Evolutionary conservation across 2,329 filamentous ascomycete species (phyloP).

Genomic region (Balansia obtecta): DNA sequence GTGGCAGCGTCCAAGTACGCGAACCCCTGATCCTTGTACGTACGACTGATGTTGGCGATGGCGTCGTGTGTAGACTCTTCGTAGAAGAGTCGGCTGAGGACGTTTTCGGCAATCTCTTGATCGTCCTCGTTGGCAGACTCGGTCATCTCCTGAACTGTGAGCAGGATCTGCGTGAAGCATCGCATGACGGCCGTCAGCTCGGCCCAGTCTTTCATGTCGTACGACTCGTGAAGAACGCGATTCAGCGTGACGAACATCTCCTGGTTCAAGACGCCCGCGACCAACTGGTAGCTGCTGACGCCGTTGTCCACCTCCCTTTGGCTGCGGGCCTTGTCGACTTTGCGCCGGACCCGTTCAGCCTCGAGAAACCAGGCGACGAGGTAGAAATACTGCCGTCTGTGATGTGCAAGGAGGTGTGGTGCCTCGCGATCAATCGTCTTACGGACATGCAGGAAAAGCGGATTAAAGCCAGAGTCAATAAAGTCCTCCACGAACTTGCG

Average conservation of each 20-base stretch:
- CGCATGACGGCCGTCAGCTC: conserved; percentile 81
- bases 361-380: conserved; percentile 85
- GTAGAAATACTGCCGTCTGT: conserved; percentile 82
- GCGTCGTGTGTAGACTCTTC: conserved; percentile 89
- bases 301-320: conserved; percentile 32
- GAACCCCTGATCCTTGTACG: conserved; percentile 90
- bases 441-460: conserved; percentile 70
- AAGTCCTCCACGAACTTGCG: conserved; percentile 84
- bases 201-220: conserved; percentile 77
- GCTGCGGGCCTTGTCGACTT: conserved; percentile 41
- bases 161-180: conserved; percentile 86
- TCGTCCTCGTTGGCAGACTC: conserved; percentile 80
- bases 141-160: conserved; percentile 88
- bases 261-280: conserved; percentile 84
- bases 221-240: conserved; percentile 63
- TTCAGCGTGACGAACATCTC: conserved; percentile 89
- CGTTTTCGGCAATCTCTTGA: conserved; percentile 95
- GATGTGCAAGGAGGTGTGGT: conserved; percentile 63
- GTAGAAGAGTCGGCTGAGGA: conserved; percentile 94
- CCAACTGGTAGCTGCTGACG: conserved; percentile 68
- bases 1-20: conserved; percentile 88
- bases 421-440: conserved; percentile 86
- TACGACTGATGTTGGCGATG: conserved; percentile 64
- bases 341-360: conserved; percentile 65
- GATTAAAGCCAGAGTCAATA: conserved; percentile 90